Evolutionary conservation across 148 eudicot species (phyloP).

Genomic region (Spergularia bocconei): DNA sequence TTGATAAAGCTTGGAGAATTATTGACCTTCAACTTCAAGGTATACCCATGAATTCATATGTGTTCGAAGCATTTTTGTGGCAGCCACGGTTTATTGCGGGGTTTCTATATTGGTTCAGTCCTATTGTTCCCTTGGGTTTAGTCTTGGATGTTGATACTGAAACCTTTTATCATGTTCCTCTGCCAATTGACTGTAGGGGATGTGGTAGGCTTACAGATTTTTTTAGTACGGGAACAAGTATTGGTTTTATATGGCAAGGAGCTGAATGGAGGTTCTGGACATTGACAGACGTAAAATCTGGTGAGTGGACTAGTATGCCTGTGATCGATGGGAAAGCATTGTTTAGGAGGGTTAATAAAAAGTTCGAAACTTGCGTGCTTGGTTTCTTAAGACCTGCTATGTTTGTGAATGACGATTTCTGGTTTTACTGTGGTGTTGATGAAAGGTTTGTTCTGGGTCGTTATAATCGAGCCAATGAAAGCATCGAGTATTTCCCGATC

Average conservation of each 20-base stretch:
- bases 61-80: neutral
- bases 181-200: too few relatives aligned
- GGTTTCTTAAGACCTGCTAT: neutral
- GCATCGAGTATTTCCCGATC: neutral
- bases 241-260: neutral
- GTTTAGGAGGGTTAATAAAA: neutral
- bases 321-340: neutral
- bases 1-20: constrained; percentile 15
- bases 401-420: constrained; percentile 1
- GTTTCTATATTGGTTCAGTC: constrained; percentile 1
- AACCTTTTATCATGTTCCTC: neutral
- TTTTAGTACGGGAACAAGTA: constrained; percentile 3
- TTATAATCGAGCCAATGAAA: neutral
- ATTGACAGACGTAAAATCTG: constrained; percentile 9
- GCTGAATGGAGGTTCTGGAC: neutral
- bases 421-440: neutral
- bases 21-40: neutral
- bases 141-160: constrained; percentile 20
- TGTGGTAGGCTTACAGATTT: too few relatives aligned
- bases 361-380: neutral
- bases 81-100: neutral
- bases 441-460: neutral
- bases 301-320: neutral
- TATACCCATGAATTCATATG: neutral
- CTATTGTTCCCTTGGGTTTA: neutral